A percentile compares a stretch with the other conserved stretches of the same genome.
Evolutionary conservation across 179 eudicot species (phyloP).

Genomic region (Dionaea muscipula): DNA sequence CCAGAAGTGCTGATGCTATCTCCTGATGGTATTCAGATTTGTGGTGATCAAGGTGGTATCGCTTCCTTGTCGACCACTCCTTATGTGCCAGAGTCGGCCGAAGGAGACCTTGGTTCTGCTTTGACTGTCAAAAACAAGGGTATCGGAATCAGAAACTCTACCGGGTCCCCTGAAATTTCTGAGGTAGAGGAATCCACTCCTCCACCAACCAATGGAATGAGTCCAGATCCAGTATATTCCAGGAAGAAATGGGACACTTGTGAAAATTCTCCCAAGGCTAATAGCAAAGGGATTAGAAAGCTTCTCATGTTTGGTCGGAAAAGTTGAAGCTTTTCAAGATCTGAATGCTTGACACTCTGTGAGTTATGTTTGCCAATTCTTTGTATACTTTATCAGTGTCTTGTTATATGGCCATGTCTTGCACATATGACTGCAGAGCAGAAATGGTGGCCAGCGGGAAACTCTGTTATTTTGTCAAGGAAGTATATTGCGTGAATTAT

Average conservation of each 20-base stretch:
- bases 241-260: constrained; percentile 57
- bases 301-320: constrained; percentile 63
- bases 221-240: constrained; percentile 21
- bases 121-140: constrained; percentile 10
- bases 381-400: no score
- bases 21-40: constrained; percentile 11
- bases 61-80: constrained; percentile 13
- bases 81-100: constrained; percentile 22
- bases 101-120: constrained; percentile 10
- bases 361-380: constrained; percentile 1
- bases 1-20: constrained; percentile 13
- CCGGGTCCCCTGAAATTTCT: constrained; percentile 28
- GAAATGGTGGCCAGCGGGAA: no score
- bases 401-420: no score
- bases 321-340: constrained; percentile 16
- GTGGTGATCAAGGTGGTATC: constrained; percentile 14
- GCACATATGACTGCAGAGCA: no score
- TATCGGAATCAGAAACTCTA: constrained; percentile 9
- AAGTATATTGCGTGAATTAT: constrained; percentile 1
- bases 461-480: no score
- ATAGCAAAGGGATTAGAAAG: constrained; percentile 59
- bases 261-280: constrained; percentile 42
- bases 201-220: constrained; percentile 20
- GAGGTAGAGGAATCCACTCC: constrained; percentile 43
- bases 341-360: neutral